Base-by-base conservation (phyloP, 2,329 filamentous ascomycete genomes). In the Ophiobolus disseminans region DNA sequence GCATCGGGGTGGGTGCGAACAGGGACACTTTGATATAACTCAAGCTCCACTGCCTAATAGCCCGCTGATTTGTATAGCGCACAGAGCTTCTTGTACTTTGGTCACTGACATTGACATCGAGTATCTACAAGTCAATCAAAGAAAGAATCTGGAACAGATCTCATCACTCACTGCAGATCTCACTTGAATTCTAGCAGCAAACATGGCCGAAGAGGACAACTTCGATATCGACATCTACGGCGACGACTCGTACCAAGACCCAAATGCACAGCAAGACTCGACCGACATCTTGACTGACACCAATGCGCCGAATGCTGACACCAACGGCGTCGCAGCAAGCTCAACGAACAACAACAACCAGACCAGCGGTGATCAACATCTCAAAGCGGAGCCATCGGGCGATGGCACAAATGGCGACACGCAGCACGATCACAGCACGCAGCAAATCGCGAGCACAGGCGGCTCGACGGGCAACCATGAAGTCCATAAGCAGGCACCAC, bases 211-310 rank as follows among this genome's bases (percentile, higher is more conserved):
- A 69, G 84, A 86, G 73, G 84, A 87, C 73, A 86, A 85, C 67
- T 87, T 87, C 78, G 84, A 87, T 63, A 86, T 87, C 77, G 85
- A 87, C 70, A 86, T 87, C 74, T 87, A 87, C 66, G 84, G 84
- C 56, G 84, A 87, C 64, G 82, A 84, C 42, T 73, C 66, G 40
- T 68, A 63, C 48, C 60, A 65, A 51, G 67, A 70, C 25, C 48
- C 66, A 14, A 50, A 25, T 42, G 40, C 52, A 2, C 58, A 66
- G 38, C 53, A 57, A 50, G 63, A 69, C 22, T 55, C 62, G n/a
- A n/a, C n/a, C n/a, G n/a, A n/a, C 25, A 55, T 51, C n/a, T 48
- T 66, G 36, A 53, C 65, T 35, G 62, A 65, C 34, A 51, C 54
- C 14, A 52, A 44, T 37, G 56, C 54, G 1, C 57, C 62, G 40